A percentile compares a stretch with the other conserved stretches of the same genome.
These are phyloP conservation scores for Betula pendula DNA, from an alignment of 306 rosid species.

Conservation along the genomic window DNA sequence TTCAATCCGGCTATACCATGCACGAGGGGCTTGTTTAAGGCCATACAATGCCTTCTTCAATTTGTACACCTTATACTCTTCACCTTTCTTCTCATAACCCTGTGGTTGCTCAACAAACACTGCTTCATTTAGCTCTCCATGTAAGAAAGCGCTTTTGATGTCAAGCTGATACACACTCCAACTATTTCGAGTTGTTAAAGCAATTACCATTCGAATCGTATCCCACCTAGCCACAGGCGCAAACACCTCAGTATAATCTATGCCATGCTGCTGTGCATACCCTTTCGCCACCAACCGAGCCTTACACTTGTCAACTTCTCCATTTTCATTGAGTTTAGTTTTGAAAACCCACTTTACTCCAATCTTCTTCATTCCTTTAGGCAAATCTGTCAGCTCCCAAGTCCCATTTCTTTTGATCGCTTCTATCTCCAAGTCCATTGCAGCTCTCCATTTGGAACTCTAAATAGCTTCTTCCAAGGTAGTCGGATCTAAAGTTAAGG, in stretches of 20 bases:
- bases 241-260: neutral
- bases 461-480: neutral
- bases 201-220: neutral
- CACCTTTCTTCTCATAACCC: neutral
- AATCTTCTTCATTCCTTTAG: neutral
- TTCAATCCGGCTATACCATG: neutral
- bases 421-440: neutral
- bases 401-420: neutral
- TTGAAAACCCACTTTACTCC: constrained; percentile 16
- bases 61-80: neutral
- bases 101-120: neutral
- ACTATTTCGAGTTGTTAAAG: neutral
- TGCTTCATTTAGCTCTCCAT: neutral
- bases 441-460: neutral
- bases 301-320: neutral
- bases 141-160: neutral
- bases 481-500: neutral
- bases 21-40: neutral
- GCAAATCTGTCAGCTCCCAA: neutral
- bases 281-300: constrained; percentile 8
- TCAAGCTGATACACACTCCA: neutral
- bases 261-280: neutral
- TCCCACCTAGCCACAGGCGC: neutral
- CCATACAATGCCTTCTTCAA: neutral
- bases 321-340: constrained; percentile 5